A percentile compares a stretch with the other conserved stretches of the same genome.
phyloP scores from a whole-genome alignment of 768 basidiomycete species.

The Kwoniella heveanensis region DNA sequence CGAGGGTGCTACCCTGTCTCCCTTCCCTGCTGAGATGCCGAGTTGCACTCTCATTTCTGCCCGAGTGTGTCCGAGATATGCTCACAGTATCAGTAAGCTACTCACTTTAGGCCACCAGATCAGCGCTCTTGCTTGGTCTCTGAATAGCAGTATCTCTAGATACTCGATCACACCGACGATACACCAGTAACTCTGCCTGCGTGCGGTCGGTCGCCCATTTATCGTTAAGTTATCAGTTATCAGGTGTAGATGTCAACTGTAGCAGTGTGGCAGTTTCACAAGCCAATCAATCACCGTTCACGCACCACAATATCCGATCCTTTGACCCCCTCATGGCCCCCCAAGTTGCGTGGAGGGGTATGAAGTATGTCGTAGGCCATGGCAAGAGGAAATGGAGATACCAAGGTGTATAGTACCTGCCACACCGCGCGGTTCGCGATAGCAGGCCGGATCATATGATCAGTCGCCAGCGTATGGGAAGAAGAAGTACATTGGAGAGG shows the following conservation, averaged over 20 bases:
- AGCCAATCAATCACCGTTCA: not conserved
- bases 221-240: too few relatives aligned
- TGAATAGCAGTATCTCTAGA: conserved; percentile 37
- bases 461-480: too few relatives aligned
- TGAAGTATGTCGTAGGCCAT: conserved; percentile 32
- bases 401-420: conserved; percentile 34
- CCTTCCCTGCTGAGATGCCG: too few relatives aligned
- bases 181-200: conserved; percentile 38
- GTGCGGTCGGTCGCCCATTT: too few relatives aligned
- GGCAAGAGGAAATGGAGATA: conserved; percentile 38
- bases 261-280: too few relatives aligned
- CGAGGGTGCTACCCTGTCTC: too few relatives aligned
- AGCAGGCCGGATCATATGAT: too few relatives aligned
- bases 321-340: conserved; percentile 20
- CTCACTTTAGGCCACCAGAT: conserved; percentile 44
- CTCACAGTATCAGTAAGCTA: too few relatives aligned
- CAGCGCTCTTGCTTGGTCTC: conserved; percentile 27
- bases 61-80: too few relatives aligned
- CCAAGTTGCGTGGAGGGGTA: conserved; percentile 29
- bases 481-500: not conserved
- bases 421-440: too few relatives aligned
- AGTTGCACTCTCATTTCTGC: too few relatives aligned
- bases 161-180: conserved; percentile 38
- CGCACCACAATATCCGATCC: conserved; percentile 31
- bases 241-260: too few relatives aligned